Evolutionary conservation across 768 basidiomycete species (phyloP).

Genomic region (Serendipita sp.): DNA sequence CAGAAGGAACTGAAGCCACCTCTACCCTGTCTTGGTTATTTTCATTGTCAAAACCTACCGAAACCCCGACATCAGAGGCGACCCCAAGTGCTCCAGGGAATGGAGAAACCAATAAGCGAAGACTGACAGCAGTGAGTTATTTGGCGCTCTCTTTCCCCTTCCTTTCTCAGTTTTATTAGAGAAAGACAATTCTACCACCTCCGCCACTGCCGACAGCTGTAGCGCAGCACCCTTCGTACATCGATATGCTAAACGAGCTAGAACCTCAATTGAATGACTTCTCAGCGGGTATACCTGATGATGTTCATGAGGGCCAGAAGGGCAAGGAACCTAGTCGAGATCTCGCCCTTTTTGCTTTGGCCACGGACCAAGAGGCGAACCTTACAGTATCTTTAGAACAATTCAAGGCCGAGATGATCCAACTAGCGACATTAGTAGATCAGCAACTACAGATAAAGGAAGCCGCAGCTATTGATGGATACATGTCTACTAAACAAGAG

Average conservation of each 20-base stretch:
- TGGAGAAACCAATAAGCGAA: too few relatives aligned
- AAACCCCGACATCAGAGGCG: too few relatives aligned
- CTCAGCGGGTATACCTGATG: neutral
- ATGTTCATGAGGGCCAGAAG: neutral
- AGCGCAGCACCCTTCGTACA: neutral
- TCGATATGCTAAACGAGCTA: too few relatives aligned
- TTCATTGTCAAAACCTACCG: too few relatives aligned
- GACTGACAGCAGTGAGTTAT: too few relatives aligned
- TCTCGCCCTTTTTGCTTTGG: neutral
- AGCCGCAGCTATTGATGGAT: neutral
- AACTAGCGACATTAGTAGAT: neutral
- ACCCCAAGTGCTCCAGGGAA: too few relatives aligned
- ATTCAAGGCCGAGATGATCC: neutral
- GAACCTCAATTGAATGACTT: too few relatives aligned
- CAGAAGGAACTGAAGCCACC: too few relatives aligned
- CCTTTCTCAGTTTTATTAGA: neutral
- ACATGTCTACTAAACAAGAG: neutral
- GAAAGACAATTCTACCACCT: neutral
- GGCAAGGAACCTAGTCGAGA: neutral
- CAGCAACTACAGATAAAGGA: neutral
- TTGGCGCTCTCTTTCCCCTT: neutral
- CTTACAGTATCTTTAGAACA: neutral
- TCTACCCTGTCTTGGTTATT: too few relatives aligned
- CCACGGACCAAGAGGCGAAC: neutral
- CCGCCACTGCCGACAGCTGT: neutral